Percentiles rank a stretch among this genome's conserved stretches.
Conservation (phyloP, 106 monocot genomes). For the Phalaenopsis aphrodite region DNA sequence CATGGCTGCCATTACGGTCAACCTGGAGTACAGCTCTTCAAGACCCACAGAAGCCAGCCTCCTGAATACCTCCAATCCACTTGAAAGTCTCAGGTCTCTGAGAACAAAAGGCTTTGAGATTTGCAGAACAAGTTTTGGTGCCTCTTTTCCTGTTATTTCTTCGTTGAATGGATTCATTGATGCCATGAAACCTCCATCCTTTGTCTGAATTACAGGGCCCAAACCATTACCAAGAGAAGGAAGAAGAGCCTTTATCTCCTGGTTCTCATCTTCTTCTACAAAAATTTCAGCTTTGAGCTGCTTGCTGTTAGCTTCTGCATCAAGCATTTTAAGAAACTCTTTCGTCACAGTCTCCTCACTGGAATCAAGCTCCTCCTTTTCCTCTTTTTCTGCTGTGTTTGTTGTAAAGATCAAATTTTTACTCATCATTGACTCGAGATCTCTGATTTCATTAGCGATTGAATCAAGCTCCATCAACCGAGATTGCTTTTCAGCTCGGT, state of each 20-base stretch:
- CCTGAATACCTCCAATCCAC: constrained; percentile 57
- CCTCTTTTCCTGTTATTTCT: constrained; percentile 24
- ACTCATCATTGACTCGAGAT: constrained; percentile 33
- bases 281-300: neutral
- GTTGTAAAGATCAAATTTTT: neutral
- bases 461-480: constrained; percentile 44
- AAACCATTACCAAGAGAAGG: constrained; percentile 54
- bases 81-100: constrained; percentile 14
- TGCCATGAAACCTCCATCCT: constrained; percentile 62
- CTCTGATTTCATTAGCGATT: constrained; percentile 55
- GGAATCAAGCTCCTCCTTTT: constrained; percentile 21
- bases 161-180: constrained; percentile 50
- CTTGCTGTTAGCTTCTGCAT: constrained; percentile 19
- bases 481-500: constrained; percentile 16
- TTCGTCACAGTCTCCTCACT: constrained; percentile 57
- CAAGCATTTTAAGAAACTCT: constrained; percentile 69
- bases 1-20: constrained; percentile 35
- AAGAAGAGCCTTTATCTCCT: constrained; percentile 13
- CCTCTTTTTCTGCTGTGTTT: neutral
- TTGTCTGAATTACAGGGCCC: constrained; percentile 58
- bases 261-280: neutral
- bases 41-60: constrained; percentile 44
- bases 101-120: constrained; percentile 58
- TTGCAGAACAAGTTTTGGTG: constrained; percentile 66
- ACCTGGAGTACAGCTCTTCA: constrained; percentile 23